Evolutionary conservation across 2,329 filamentous ascomycete species (phyloP).

Genomic region (Tolypocladium guangdongense): DNA sequence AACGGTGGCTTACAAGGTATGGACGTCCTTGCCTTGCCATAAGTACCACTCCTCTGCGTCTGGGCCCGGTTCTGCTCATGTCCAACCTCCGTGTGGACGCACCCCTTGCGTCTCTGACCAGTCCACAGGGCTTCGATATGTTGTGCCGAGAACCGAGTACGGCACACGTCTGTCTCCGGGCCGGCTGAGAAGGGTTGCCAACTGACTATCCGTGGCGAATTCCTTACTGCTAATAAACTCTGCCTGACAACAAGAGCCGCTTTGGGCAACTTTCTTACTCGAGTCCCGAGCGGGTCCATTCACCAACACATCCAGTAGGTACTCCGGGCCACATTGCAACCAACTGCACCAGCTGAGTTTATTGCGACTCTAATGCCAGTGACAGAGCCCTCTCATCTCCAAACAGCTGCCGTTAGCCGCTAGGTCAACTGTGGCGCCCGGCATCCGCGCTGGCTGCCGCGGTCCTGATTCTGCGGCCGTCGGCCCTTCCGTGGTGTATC

Average conservation of each 20-base stretch:
- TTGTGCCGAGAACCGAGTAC: not conserved
- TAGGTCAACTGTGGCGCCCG: not conserved
- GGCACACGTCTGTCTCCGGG: not conserved
- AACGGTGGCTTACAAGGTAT: not conserved
- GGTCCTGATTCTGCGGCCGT: not conserved
- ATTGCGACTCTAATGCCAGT: not conserved
- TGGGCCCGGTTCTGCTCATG: not conserved
- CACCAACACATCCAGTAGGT: not conserved
- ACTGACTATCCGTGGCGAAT: not conserved
- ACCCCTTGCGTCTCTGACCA: not conserved
- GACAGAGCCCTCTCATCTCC: not conserved
- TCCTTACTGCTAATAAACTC: not conserved
- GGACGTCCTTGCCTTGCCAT: not conserved
- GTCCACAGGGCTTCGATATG: not conserved
- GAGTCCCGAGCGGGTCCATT: not conserved
- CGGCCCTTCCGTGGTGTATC: not conserved
- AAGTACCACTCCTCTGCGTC: not conserved
- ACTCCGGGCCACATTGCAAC: not conserved
- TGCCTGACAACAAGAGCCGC: not conserved
- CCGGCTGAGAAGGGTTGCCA: not conserved
- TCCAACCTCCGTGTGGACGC: too few species aligned
- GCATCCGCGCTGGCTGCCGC: not conserved
- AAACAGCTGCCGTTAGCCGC: not conserved
- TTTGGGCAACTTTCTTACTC: not conserved
- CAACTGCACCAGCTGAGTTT: not conserved